Conservation (phyloP, 106 monocot genomes). For the Acanthochlamys bracteata region DNA sequence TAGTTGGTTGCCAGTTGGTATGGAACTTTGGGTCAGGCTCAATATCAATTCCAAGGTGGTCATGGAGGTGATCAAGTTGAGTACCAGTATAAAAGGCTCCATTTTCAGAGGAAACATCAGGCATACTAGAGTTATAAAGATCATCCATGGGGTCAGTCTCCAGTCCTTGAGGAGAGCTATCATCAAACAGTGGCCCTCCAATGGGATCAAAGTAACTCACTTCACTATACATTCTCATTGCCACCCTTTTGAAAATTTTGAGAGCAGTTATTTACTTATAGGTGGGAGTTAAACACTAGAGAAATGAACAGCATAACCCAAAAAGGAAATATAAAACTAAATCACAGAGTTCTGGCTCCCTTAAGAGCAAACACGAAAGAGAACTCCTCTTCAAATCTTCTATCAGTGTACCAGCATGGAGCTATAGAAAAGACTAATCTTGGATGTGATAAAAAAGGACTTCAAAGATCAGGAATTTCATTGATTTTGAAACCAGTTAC, state of each 20-base stretch:
- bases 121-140: slow-evolving; percentile 9
- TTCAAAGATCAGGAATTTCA: too few species aligned
- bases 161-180: slow-evolving; percentile 20
- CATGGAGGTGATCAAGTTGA: slow-evolving; percentile 2
- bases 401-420: too few species aligned
- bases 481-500: too few species aligned
- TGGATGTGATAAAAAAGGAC: too few species aligned
- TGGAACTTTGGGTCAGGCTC: slow-evolving; percentile 15
- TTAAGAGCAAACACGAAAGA: too few species aligned
- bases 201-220: not conserved
- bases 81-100: too few species aligned
- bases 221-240: not conserved
- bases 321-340: too few species aligned
- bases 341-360: too few species aligned
- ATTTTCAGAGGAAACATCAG: too few species aligned
- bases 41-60: slow-evolving; percentile 23
- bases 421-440: too few species aligned
- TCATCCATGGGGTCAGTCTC: slow-evolving; percentile 22
- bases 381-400: too few species aligned
- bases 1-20: slow-evolving; percentile 19
- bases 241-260: not conserved
- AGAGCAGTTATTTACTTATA: not conserved
- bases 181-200: not conserved
- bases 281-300: not conserved
- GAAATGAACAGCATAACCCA: too few species aligned